phyloP scores from a whole-genome alignment of 2,329 filamentous ascomycete species.

The Hypoxylon sp. region DNA sequence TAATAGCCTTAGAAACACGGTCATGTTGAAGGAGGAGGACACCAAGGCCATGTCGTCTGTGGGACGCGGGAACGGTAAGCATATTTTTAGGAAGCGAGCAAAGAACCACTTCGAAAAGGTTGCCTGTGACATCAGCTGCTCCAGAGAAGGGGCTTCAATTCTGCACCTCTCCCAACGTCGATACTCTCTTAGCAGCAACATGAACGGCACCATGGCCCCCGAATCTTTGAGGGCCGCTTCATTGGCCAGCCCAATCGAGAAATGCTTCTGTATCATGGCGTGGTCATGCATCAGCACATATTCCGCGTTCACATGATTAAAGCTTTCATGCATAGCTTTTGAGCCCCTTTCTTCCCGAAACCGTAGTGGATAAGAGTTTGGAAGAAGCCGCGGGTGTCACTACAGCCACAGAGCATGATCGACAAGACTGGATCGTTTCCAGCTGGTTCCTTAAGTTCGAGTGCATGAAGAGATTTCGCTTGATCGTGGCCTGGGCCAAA shows the following conservation, averaged over 20 bases:
- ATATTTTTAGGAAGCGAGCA: conserved; percentile 43
- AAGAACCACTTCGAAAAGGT: conserved; percentile 34
- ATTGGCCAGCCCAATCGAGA: conserved; percentile 38
- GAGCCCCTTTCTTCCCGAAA: conserved; percentile 8
- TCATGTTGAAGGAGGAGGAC: conserved; percentile 36
- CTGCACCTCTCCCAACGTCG: conserved; percentile 32
- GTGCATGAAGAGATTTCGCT: conserved; percentile 33
- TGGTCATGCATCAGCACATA: conserved; percentile 52
- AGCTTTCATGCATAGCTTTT: conserved; percentile 38
- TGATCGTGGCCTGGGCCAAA: conserved; percentile 36
- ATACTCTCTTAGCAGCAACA: conserved; percentile 7
- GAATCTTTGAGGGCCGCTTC: not conserved
- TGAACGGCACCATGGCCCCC: not conserved
- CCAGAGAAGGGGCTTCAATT: not conserved
- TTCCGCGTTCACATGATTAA: conserved; percentile 51
- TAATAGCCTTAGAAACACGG: conserved; percentile 34
- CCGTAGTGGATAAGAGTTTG: conserved; percentile 27
- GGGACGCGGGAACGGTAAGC: conserved; percentile 33
- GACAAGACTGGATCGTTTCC: conserved; percentile 34
- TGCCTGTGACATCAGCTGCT: conserved; percentile 30
- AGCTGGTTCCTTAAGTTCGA: conserved; percentile 28
- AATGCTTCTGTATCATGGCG: conserved; percentile 48
- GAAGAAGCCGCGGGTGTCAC: conserved; percentile 43
- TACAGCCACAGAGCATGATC: conserved; percentile 42
- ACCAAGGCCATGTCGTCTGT: not conserved